Conservation (phyloP, 345 rosid species). For the Eucalyptus camaldulensis region DNA sequence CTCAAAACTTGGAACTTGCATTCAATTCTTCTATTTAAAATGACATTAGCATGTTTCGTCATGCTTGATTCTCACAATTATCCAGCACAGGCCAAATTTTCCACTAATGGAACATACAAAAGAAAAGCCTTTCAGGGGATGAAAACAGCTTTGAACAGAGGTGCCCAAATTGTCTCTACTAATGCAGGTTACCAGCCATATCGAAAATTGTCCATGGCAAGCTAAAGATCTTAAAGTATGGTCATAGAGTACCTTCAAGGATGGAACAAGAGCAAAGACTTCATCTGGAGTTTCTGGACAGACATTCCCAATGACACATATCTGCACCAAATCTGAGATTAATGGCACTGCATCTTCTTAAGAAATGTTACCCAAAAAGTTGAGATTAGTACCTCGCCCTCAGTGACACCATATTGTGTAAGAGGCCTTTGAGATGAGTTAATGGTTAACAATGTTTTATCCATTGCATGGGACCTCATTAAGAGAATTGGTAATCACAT, state of each 20-base stretch:
- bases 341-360: neutral
- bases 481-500: neutral
- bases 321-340: slow-evolving; percentile 26
- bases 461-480: neutral
- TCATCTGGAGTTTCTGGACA: slow-evolving; percentile 74
- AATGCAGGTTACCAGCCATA: neutral
- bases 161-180: neutral
- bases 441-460: slow-evolving; percentile 11
- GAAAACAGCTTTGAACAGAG: neutral
- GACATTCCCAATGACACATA: slow-evolving; percentile 57
- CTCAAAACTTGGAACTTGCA: neutral
- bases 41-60: neutral
- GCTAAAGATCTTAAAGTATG: neutral
- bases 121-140: neutral
- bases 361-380: neutral
- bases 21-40: neutral
- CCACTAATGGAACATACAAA: neutral
- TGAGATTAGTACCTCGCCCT: slow-evolving; percentile 58
- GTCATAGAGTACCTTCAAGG: slow-evolving; percentile 51
- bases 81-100: neutral
- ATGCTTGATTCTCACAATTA: neutral
- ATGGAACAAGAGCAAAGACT: slow-evolving; percentile 67
- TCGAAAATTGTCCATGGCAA: neutral
- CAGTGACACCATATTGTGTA: slow-evolving; percentile 37
- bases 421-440: slow-evolving; percentile 48